Conservation (phyloP, 345 rosid genomes). For the Populus ilicifolia region DNA sequence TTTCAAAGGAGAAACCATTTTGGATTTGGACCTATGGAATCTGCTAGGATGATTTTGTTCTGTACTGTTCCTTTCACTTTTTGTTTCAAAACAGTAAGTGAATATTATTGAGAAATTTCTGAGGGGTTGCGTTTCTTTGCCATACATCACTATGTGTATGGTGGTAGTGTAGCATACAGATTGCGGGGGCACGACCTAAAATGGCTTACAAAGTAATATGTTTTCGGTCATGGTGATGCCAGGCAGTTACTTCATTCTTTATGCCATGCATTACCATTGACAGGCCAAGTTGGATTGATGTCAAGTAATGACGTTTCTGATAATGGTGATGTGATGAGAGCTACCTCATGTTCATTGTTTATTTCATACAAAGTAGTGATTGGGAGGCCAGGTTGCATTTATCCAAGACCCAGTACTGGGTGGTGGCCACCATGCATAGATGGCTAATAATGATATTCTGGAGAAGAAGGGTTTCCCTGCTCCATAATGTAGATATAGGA, state of each 20-base stretch:
- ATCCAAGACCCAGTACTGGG: not conserved
- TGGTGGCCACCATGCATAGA: not conserved
- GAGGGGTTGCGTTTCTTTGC: not conserved
- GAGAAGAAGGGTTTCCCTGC: not conserved
- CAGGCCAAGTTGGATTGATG: not conserved
- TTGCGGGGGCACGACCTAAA: not conserved
- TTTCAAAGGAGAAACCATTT: not conserved
- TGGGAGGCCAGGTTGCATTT: conserved; percentile 7
- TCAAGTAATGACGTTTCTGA: not conserved
- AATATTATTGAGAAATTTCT: not conserved
- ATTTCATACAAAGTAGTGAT: not conserved
- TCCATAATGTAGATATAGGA: not conserved
- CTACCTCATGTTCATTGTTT: not conserved
- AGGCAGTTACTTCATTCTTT: not conserved
- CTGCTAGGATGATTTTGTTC: not conserved
- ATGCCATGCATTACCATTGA: not conserved
- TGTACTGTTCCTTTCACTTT: not conserved
- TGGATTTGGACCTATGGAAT: not conserved
- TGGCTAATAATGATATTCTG: conserved; percentile 1
- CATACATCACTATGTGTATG: not conserved
- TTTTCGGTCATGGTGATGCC: not conserved
- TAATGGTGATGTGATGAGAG: not conserved
- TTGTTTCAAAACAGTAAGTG: not conserved
- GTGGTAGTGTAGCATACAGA: not conserved
- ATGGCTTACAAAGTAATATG: not conserved